Conservation (phyloP, 176 grass and related monocot genomes). For the Oryza meyeriana region DNA sequence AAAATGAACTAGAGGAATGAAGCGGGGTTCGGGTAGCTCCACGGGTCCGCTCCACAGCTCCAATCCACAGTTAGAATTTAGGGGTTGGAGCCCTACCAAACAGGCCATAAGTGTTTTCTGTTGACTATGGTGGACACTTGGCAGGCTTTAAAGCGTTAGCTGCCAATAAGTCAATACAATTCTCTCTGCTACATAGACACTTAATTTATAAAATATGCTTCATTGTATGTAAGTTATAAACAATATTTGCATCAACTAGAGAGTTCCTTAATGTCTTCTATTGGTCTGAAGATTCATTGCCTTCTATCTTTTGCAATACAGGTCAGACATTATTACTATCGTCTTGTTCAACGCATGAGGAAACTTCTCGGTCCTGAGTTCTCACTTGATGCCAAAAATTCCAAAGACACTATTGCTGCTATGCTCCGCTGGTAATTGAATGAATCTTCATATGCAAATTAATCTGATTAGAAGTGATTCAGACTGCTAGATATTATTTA, state of each 20-base stretch:
- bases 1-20: no score
- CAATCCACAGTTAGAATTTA: no score
- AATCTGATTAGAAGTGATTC: slow-evolving; percentile 1
- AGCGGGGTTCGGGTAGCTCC: no score
- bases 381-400: slow-evolving; percentile 96
- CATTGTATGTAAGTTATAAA: slow-evolving; percentile 20
- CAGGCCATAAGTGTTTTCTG: neutral
- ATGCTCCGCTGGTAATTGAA: slow-evolving; percentile 97
- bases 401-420: slow-evolving; percentile 96
- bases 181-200: neutral
- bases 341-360: slow-evolving; percentile 94
- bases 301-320: slow-evolving; percentile 35
- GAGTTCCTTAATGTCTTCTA: neutral
- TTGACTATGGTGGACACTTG: neutral
- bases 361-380: slow-evolving; percentile 91
- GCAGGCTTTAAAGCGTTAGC: neutral
- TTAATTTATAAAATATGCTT: slow-evolving; percentile 4
- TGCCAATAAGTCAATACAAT: neutral
- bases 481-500: slow-evolving; percentile 3
- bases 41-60: no score
- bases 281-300: slow-evolving; percentile 16
- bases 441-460: slow-evolving; percentile 15
- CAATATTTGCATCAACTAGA: neutral
- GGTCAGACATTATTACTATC: slow-evolving; percentile 99
- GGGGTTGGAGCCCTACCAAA: no score